Base-by-base conservation (phyloP, 2,329 filamentous ascomycete genomes). In the Orbilia oligospora region DNA sequence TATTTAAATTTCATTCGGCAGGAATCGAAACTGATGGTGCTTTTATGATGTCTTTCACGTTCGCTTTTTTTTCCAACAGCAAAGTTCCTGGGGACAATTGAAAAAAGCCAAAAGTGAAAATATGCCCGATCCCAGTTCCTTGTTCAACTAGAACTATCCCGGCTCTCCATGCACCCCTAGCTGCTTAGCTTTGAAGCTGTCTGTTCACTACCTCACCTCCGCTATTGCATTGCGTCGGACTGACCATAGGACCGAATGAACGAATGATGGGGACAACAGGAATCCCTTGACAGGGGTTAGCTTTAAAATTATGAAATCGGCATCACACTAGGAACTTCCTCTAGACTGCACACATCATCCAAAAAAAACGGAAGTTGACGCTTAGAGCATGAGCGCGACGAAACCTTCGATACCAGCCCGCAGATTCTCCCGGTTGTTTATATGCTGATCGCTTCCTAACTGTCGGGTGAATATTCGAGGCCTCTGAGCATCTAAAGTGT, bases 181-280 rank as follows among this genome's bases (percentile, higher is more conserved):
- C 73, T 77, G 36, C 56, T 66, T 71, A 77, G 73, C 73, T 77
- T 71, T 41, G 67, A 77, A 77, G 73, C 73, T 77, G 30, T 77
- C 61, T 67, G 67, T 56, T 68, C 66, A 38, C 55, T 68, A 67
- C 72, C 58, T 77, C 65, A 64, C 66, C 73, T 66, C 66, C 63
- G 67, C 73, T 44, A 64, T 46, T 75, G 67, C 73, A 71, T 66
- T 77, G 67, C 61, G 33, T 67, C 73, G 73, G 72, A 68, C 44
- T 70, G 72, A 65, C 48, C 61, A 70, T 66, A 58, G 24, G 66
- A 76, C 66, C 66, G 66, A 76, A 51, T 41, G 65, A 56, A 36
- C 38, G 48, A 70, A 56, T 58, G 58, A 76, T 70, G 65, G 58
- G 61, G 69, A 73, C 65, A 67, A 67, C 70, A 73, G 63, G 63